Conservation (phyloP, 176 grass and related monocot species). For the Poa pratensis region DNA sequence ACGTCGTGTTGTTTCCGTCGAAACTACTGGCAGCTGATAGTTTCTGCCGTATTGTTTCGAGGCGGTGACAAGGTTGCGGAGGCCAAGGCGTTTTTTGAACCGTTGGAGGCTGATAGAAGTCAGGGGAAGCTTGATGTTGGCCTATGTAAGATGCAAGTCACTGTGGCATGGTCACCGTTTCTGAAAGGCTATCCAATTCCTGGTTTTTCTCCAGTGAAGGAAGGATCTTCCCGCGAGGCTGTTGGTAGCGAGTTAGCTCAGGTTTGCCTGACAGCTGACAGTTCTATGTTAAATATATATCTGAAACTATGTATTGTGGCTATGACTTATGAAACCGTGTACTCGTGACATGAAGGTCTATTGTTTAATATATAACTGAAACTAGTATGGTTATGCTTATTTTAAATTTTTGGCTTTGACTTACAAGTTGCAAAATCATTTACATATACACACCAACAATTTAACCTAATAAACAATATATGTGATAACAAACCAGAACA, state of each 20-base stretch:
- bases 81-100: neutral
- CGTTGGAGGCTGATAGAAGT: neutral
- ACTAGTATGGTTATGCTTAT: too few relatives aligned
- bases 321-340: too few relatives aligned
- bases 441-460: too few relatives aligned
- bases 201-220: conserved; percentile 1
- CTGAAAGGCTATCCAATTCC: neutral
- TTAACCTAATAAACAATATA: too few relatives aligned
- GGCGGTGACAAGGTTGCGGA: neutral
- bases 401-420: too few relatives aligned
- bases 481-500: too few relatives aligned
- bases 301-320: too few relatives aligned
- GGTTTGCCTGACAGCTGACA: neutral
- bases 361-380: too few relatives aligned
- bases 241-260: neutral
- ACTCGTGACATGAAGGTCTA: too few relatives aligned
- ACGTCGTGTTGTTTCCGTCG: neutral
- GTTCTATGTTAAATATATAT: neutral
- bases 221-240: neutral
- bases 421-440: too few relatives aligned
- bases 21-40: neutral
- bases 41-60: neutral
- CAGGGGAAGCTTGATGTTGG: neutral
- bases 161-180: neutral
- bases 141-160: neutral